Percentiles rank a stretch among this genome's conserved stretches.
These are phyloP conservation scores for Drechslerella coelobrocha DNA, from an alignment of 2,329 filamentous ascomycete genomes.

Conservation along the genomic window DNA sequence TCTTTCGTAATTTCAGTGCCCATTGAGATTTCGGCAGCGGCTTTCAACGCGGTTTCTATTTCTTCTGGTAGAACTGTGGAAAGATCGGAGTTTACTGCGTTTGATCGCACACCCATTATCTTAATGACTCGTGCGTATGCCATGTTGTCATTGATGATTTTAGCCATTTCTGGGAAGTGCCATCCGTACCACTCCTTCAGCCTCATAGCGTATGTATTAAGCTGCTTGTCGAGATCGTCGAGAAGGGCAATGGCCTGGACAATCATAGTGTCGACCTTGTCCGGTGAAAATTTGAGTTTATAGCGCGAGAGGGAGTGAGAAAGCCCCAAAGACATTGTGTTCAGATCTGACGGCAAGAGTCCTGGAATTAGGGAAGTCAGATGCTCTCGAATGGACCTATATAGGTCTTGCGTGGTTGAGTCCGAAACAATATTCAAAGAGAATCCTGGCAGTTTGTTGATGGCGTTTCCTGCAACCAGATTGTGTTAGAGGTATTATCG, in stretches of 20 bases:
- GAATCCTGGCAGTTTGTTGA: conserved; percentile 87
- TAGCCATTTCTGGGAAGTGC: conserved; percentile 98
- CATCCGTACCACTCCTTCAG: conserved; percentile 99
- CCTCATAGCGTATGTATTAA: conserved; percentile 98
- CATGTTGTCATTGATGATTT: conserved; percentile 95
- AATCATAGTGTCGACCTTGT: conserved; percentile 99
- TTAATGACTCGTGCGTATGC: conserved; percentile 90
- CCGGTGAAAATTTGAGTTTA: conserved; percentile 97
- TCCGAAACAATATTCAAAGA: conserved; percentile 77
- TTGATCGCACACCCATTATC: conserved; percentile 85
- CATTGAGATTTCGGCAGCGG: conserved; percentile 96
- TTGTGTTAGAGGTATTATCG: not conserved
- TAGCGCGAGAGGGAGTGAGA: conserved; percentile 96
- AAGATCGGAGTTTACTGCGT: conserved; percentile 77
- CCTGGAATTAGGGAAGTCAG: conserved; percentile 89
- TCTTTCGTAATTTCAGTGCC: conserved; percentile 94
- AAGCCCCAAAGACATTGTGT: conserved; percentile 93
- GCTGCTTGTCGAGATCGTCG: conserved; percentile 96
- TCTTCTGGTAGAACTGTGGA: conserved; percentile 93
- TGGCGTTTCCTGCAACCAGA: conserved; percentile 70
- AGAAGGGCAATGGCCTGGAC: conserved; percentile 93
- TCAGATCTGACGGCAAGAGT: conserved; percentile 81
- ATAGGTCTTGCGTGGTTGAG: conserved; percentile 82
- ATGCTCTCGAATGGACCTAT: conserved; percentile 91
- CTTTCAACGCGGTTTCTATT: conserved; percentile 88